Percentiles rank a stretch among this genome's conserved stretches.
Evolutionary conservation across 2,329 filamentous ascomycete genomes (phyloP).

Genomic region (Calcarisporium arbuscula): DNA sequence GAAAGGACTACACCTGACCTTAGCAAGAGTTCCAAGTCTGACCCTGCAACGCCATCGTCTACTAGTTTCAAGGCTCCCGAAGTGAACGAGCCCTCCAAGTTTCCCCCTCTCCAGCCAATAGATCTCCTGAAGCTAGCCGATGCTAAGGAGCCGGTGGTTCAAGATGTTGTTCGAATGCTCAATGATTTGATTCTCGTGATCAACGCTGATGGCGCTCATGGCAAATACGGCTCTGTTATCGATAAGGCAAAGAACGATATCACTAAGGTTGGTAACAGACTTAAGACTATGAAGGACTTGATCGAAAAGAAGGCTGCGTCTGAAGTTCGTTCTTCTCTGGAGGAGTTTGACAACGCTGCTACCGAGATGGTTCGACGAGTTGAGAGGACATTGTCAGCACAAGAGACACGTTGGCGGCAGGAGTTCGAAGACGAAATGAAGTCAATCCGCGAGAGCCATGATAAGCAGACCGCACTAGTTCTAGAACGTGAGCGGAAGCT

Average conservation of each 20-base stretch:
- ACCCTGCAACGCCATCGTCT: constrained; percentile 10
- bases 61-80: constrained; percentile 48
- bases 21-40: constrained; percentile 17
- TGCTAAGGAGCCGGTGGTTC: constrained; percentile 79
- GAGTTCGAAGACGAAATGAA: constrained; percentile 86
- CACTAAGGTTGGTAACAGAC: constrained; percentile 69
- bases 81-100: constrained; percentile 59
- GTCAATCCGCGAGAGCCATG: constrained; percentile 69
- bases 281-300: constrained; percentile 64
- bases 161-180: constrained; percentile 89
- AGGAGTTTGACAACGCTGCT: constrained; percentile 80
- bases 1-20: constrained; percentile 12
- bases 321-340: constrained; percentile 64
- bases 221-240: constrained; percentile 72
- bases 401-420: constrained; percentile 76
- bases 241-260: constrained; percentile 82
- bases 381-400: constrained; percentile 72
- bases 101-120: constrained; percentile 62
- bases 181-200: constrained; percentile 94
- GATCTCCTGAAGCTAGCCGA: constrained; percentile 71
- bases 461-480: constrained; percentile 71
- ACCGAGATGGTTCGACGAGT: constrained; percentile 84
- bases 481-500: constrained; percentile 73
- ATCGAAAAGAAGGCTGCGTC: constrained; percentile 66
- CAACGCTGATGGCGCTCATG: constrained; percentile 75